Evolutionary conservation across 345 rosid species (phyloP).

Genomic region (Erucastrum elatum): DNA sequence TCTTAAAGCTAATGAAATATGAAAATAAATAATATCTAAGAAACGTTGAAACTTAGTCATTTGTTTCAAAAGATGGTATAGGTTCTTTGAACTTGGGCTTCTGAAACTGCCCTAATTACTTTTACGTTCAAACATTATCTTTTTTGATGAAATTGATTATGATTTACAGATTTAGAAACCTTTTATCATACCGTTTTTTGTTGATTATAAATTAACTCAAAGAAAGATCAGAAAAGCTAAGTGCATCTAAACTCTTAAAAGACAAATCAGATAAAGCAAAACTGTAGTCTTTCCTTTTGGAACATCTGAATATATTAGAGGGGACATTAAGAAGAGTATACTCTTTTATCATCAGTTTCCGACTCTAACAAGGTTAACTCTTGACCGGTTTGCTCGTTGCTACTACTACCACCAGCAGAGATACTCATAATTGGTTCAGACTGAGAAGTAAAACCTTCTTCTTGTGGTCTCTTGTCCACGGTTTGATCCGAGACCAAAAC

Average conservation of each 20-base stretch:
- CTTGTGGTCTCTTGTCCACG: conserved; percentile 19
- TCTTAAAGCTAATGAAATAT: not conserved
- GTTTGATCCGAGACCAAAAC: conserved; percentile 40
- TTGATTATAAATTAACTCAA: not conserved
- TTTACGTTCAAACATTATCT: not conserved
- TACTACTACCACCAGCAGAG: conserved; percentile 30
- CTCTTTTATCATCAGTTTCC: conserved; percentile 33
- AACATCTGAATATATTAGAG: conserved; percentile 9
- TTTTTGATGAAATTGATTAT: not conserved
- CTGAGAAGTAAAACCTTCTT: conserved; percentile 25
- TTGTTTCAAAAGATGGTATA: not conserved
- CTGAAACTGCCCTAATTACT: conserved; percentile 2
- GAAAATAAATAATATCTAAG: not conserved
- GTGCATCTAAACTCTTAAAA: not conserved
- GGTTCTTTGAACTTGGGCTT: conserved; percentile 6
- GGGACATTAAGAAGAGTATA: conserved; percentile 3
- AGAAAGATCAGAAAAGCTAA: not conserved
- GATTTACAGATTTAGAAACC: conserved; percentile 16
- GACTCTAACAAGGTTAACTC: conserved; percentile 34
- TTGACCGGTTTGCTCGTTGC: conserved; percentile 31
- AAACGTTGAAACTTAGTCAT: not conserved
- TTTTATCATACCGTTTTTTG: not conserved
- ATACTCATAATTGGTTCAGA: conserved; percentile 33
- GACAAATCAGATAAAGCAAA: conserved; percentile 5
- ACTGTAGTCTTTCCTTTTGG: not conserved